phyloP scores from a whole-genome alignment of 371 early-diverging fungal species.

The Zychaea mexicana region DNA sequence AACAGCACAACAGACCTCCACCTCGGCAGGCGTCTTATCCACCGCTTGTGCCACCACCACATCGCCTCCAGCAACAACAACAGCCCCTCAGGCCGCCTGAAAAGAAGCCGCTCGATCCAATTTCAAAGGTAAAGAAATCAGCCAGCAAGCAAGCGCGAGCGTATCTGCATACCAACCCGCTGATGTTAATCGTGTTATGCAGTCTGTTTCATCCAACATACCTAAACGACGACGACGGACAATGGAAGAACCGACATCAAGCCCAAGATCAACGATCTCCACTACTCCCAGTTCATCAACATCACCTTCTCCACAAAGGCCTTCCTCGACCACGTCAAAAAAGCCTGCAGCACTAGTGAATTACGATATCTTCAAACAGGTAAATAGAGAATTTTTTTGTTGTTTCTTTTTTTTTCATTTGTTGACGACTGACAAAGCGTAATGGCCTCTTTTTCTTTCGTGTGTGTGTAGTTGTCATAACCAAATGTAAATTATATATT shows the following conservation, averaged over 20 bases:
- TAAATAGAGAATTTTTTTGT: too few species aligned
- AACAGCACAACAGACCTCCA: not conserved
- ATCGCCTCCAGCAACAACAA: not conserved
- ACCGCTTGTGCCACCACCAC: conserved; percentile 6
- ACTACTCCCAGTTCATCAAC: not conserved
- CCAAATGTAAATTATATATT: not conserved
- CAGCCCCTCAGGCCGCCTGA: not conserved
- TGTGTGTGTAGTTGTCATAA: not conserved
- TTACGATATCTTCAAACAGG: conserved; percentile 32
- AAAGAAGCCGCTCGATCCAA: conserved; percentile 1
- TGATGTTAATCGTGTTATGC: too few species aligned
- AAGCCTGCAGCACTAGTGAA: conserved; percentile 34
- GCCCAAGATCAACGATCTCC: not conserved
- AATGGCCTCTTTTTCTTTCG: not conserved
- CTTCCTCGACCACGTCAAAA: not conserved
- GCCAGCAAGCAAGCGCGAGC: too few species aligned
- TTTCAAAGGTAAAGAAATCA: too few species aligned
- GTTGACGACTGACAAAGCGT: too few species aligned
- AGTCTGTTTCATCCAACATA: not conserved
- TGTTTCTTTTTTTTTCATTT: too few species aligned
- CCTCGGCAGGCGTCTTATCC: not conserved
- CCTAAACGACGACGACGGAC: not conserved
- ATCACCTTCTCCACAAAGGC: not conserved
- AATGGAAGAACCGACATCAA: not conserved
- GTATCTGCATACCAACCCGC: too few species aligned